Evolutionary conservation across 2,329 filamentous ascomycete species (phyloP).

Genomic region (Fusarium avenaceum): DNA sequence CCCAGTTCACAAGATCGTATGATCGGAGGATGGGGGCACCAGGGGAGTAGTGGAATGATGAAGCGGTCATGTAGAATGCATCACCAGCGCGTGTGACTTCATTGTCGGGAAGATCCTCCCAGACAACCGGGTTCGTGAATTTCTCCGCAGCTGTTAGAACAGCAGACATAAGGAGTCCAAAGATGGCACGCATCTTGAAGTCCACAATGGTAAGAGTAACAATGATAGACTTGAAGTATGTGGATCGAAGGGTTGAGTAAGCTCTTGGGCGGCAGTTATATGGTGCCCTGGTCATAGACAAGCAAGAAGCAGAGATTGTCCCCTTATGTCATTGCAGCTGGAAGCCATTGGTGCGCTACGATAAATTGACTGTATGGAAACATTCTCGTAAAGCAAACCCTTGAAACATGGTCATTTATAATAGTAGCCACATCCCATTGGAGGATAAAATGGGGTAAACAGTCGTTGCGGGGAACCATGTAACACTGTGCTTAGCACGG

Average conservation of each 20-base stretch:
- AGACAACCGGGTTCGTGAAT: slow-evolving; percentile 46
- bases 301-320: not conserved
- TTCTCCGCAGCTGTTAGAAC: not conserved
- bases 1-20: slow-evolving; percentile 67
- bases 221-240: not conserved
- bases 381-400: not conserved
- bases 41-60: slow-evolving; percentile 68
- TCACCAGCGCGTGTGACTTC: slow-evolving; percentile 65
- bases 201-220: not conserved
- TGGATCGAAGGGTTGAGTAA: not conserved
- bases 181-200: slow-evolving; percentile 20
- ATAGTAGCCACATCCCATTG: not conserved
- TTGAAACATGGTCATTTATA: not conserved
- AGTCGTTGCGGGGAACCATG: not conserved
- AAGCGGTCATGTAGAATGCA: slow-evolving; percentile 68
- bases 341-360: not conserved
- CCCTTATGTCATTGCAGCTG: not conserved
- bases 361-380: not conserved
- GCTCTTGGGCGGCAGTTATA: not conserved
- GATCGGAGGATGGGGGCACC: slow-evolving; percentile 69
- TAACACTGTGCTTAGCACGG: not conserved
- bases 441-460: not conserved
- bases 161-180: slow-evolving; percentile 9
- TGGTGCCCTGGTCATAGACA: not conserved
- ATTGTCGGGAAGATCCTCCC: slow-evolving; percentile 67